phyloP scores from a whole-genome alignment of 2,329 filamentous ascomycete genomes.

The Talaromyces amestolkiae region DNA sequence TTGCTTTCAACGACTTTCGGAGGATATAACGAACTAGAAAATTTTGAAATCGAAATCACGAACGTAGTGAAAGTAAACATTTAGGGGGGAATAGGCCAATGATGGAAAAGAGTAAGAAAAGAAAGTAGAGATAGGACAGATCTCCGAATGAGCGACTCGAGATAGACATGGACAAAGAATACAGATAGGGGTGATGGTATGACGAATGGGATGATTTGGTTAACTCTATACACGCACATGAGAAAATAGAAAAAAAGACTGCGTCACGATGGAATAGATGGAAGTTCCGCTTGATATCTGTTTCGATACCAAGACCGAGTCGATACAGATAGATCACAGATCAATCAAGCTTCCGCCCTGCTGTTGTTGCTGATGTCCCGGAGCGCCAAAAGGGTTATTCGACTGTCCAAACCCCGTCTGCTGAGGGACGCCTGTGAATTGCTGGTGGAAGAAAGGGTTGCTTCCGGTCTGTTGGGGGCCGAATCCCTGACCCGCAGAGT shows the following conservation, averaged over 20 bases:
- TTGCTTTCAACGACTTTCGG: neutral
- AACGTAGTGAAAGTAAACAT: neutral
- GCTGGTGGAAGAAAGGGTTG: conserved; percentile 84
- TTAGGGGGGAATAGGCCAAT: neutral
- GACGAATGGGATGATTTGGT: neutral
- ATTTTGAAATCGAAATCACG: neutral
- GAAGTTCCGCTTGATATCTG: neutral
- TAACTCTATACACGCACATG: conserved; percentile 4
- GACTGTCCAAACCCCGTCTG: conserved; percentile 47
- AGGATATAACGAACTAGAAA: neutral
- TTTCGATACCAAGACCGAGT: neutral
- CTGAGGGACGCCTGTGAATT: conserved; percentile 68
- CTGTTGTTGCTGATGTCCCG: conserved; percentile 44
- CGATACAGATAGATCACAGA: conserved; percentile 40
- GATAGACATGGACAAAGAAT: neutral
- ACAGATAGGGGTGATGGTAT: neutral
- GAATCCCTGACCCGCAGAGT: conserved; percentile 82
- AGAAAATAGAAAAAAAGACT: neutral
- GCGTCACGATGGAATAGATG: neutral
- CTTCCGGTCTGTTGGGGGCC: conserved; percentile 69
- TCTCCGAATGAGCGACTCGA: neutral
- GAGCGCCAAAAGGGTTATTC: conserved; percentile 56
- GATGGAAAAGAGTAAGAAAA: neutral
- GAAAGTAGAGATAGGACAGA: neutral
- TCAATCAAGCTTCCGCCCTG: conserved; percentile 62